phyloP scores from a whole-genome alignment of 2,329 filamentous ascomycete species.

The Aureobasidium subglaciale region DNA sequence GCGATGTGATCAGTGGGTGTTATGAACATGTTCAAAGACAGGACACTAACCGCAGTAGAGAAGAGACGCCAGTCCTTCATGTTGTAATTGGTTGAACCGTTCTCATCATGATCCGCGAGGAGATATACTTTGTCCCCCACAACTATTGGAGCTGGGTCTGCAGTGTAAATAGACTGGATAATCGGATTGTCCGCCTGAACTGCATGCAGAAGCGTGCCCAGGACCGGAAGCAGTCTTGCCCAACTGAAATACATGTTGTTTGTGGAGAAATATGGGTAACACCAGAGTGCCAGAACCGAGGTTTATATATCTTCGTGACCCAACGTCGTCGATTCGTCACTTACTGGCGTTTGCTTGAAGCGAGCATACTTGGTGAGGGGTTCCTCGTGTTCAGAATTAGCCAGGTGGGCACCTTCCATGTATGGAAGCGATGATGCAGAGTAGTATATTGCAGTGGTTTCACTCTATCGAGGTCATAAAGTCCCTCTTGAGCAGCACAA shows the following conservation, averaged over 20 bases:
- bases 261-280: not conserved
- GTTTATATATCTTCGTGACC: not conserved
- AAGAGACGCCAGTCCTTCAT: conserved; percentile 15
- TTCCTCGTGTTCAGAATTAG: not conserved
- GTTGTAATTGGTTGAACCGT: conserved; percentile 12
- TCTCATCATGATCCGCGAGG: conserved; percentile 12
- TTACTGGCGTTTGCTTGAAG: not conserved
- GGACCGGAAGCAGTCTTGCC: not conserved
- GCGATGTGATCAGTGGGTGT: not conserved
- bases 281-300: not conserved
- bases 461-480: too few relatives aligned
- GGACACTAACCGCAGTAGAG: not conserved
- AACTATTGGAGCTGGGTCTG: conserved; percentile 14
- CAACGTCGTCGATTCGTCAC: too few relatives aligned
- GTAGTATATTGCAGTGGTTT: too few relatives aligned
- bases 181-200: not conserved
- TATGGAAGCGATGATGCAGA: not conserved
- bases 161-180: conserved; percentile 6
- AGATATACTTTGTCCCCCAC: conserved; percentile 12
- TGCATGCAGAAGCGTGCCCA: not conserved
- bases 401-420: not conserved
- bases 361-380: not conserved
- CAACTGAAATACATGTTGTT: not conserved
- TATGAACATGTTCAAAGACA: not conserved
- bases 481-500: too few relatives aligned